Conservation (phyloP, 768 basidiomycete genomes). For the Xerocomus brunneocitrinus region DNA sequence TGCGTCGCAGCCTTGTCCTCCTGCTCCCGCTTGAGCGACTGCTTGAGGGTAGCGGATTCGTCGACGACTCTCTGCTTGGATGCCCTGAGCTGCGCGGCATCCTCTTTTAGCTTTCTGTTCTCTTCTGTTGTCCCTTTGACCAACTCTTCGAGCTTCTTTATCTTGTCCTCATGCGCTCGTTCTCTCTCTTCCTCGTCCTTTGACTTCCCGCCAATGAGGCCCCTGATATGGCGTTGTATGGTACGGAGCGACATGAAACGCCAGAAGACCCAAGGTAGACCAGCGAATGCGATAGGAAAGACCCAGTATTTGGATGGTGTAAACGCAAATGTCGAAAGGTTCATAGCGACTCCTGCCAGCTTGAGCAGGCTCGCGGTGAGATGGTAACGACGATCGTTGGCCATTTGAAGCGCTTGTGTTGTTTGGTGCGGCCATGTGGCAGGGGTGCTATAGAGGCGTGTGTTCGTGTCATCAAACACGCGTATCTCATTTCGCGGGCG, state of each 20-base stretch:
- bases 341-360: constrained; percentile 20
- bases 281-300: constrained; percentile 27
- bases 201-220: not conserved
- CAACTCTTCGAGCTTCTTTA: constrained; percentile 17
- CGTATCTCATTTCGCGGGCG: not conserved
- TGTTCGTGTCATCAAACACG: not conserved
- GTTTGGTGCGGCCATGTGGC: constrained; percentile 22
- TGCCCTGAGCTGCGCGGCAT: constrained; percentile 12
- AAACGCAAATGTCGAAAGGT: constrained; percentile 25
- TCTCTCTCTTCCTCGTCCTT: constrained; percentile 23
- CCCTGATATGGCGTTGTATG: not conserved
- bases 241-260: constrained; percentile 4
- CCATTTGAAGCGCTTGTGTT: constrained; percentile 24
- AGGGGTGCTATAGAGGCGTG: constrained; percentile 18
- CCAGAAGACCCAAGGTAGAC: constrained; percentile 22
- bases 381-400: constrained; percentile 12
- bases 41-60: constrained; percentile 11
- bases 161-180: constrained; percentile 5
- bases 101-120: constrained; percentile 16
- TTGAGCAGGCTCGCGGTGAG: constrained; percentile 6
- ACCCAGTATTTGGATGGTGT: constrained; percentile 26
- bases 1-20: constrained; percentile 14
- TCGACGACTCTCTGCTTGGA: constrained; percentile 3
- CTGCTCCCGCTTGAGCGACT: constrained; percentile 17
- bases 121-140: constrained; percentile 7